Evolutionary conservation across 225 moss, liverwort and hornwort genomes (phyloP).

Genomic region (Neckera pumila): DNA sequence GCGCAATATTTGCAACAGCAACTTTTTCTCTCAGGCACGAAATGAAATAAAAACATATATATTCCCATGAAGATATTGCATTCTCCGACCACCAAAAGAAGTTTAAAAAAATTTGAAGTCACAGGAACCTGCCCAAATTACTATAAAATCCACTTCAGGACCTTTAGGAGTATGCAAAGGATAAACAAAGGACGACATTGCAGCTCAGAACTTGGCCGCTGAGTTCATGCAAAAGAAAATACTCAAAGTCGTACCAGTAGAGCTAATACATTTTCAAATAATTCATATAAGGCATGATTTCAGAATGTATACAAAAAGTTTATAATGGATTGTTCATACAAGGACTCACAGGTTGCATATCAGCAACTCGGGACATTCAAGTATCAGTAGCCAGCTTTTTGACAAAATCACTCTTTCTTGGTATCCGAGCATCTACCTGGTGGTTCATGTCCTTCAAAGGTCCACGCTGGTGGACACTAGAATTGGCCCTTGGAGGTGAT

Average conservation of each 20-base stretch:
- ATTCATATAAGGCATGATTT: not conserved
- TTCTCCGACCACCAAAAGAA: too few relatives aligned
- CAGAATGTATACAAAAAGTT: not conserved
- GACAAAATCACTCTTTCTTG: slow-evolving; percentile 1
- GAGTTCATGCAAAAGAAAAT: not conserved
- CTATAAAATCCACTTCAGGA: not conserved
- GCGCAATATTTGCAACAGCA: not conserved
- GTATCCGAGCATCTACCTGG: slow-evolving; percentile 7
- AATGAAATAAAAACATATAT: not conserved
- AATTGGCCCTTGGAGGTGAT: slow-evolving; percentile 17
- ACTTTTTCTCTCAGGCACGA: too few relatives aligned
- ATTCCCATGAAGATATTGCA: too few relatives aligned
- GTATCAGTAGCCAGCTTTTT: not conserved
- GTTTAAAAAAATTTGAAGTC: too few relatives aligned
- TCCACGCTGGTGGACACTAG: slow-evolving; percentile 19
- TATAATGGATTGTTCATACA: not conserved
- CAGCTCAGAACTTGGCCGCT: not conserved
- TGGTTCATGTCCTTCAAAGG: slow-evolving; percentile 42
- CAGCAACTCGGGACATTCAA: not conserved
- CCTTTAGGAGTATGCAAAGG: not conserved
- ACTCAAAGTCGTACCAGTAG: too few relatives aligned
- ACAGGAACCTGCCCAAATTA: not conserved
- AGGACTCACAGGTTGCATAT: not conserved
- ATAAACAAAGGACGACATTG: not conserved
- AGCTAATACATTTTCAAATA: not conserved